Conservation (phyloP, 345 rosid species). For the Gossypium rotundifolium region DNA sequence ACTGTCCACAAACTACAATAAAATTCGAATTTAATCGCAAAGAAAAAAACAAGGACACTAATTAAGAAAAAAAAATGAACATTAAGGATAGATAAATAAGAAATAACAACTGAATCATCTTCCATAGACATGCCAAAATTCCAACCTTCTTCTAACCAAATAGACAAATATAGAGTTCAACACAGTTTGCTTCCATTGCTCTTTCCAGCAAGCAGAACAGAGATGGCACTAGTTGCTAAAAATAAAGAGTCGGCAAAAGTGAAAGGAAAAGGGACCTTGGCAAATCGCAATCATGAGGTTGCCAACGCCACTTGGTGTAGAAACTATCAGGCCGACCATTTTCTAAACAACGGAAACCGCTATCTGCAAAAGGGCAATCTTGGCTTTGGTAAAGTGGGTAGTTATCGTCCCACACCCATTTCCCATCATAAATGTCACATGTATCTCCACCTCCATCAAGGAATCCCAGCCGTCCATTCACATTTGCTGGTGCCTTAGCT, state of each 20-base stretch:
- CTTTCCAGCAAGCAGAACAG: neutral
- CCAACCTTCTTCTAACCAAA: neutral
- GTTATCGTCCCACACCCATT: conserved; percentile 64
- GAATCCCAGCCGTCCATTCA: conserved; percentile 32
- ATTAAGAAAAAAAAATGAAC: neutral
- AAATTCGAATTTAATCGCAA: neutral
- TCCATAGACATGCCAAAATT: neutral
- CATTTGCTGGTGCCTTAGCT: neutral
- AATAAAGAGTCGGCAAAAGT: neutral
- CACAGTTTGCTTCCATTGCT: neutral
- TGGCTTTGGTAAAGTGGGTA: conserved; percentile 58
- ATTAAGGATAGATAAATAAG: neutral
- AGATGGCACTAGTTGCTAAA: neutral
- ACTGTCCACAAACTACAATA: neutral
- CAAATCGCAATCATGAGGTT: conserved; percentile 53
- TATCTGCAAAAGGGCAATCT: conserved; percentile 46
- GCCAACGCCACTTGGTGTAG: conserved; percentile 83
- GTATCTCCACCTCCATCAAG: conserved; percentile 44
- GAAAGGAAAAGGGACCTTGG: conserved; percentile 42
- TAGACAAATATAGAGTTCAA: neutral
- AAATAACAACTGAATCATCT: neutral
- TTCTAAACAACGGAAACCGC: conserved; percentile 59
- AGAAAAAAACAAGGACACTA: neutral
- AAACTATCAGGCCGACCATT: conserved; percentile 67
- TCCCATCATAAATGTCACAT: conserved; percentile 62